Evolutionary conservation across 768 basidiomycete genomes (phyloP).

Genomic region (Russula lepida): DNA sequence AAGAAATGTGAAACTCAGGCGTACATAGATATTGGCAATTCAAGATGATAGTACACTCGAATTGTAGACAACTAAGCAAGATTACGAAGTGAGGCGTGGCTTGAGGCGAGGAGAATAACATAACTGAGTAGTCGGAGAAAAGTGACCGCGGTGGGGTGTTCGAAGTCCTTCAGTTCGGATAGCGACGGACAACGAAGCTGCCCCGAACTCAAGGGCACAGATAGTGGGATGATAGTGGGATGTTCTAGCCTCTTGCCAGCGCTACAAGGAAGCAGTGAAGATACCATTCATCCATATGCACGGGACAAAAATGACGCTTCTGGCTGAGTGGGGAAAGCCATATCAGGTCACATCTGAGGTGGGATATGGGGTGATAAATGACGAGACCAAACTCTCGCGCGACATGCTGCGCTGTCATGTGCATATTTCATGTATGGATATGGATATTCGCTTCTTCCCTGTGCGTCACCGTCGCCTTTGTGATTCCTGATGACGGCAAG

Average conservation of each 20-base stretch:
- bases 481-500: not conserved
- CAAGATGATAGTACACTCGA: not conserved
- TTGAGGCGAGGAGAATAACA: not conserved
- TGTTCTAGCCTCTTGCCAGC: constrained; percentile 16
- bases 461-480: constrained; percentile 8
- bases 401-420: constrained; percentile 4
- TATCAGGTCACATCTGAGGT: constrained; percentile 8
- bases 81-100: not conserved
- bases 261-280: constrained; percentile 8
- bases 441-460: not conserved
- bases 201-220: constrained; percentile 12
- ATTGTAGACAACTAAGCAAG: not conserved
- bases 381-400: not conserved
- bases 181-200: constrained; percentile 6
- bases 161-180: constrained; percentile 11
- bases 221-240: constrained; percentile 13
- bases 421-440: not conserved
- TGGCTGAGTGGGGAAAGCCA: constrained; percentile 1
- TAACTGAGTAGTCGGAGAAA: not conserved
- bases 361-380: constrained; percentile 4
- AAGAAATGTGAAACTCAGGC: not conserved
- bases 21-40: not conserved
- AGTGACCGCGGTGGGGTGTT: constrained; percentile 5
- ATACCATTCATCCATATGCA: constrained; percentile 2
- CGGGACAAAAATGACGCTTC: constrained; percentile 1